Evolutionary conservation across 805 yeast genomes (phyloP), one percentile per base, ranked within the genome.

Genomic region (Jamesozyma jinghongensis): DNA sequence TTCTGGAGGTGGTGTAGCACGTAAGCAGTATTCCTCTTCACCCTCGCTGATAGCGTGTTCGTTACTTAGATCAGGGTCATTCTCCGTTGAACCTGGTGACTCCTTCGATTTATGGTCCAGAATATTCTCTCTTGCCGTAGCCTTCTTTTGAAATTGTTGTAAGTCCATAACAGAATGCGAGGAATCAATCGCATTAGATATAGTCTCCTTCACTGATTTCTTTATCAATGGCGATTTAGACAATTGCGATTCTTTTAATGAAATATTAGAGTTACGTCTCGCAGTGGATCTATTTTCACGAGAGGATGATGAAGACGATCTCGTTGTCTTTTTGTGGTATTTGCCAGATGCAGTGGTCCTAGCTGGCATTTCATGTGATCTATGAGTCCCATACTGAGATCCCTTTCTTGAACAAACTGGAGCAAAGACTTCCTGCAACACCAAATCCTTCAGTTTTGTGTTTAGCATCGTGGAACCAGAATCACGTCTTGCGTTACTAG

Each of bases 361-460:
- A 5, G 42, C 39, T 13, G 47, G 45, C 6, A 34, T 33, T 14
- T 44, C 50, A 13, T 26, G 22, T 34, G 31, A 20, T 31, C 35
- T 32, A 22, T 27, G 16, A 20, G 18, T 13, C n/a, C 34, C 33
- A 14, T 26, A 14, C 8, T 26, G 20, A 20, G 35, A 29, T 6
- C 37, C 42, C 30, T 49, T 49, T 20, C 41, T 34, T 2, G 38
- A 14, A 18, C 39, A 43, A n/a, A 50, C 46, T 16, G 60, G 61
- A 10, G 62, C 61, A 63, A 84, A 82, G 0, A 82, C 92, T 54
- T 84, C 94, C 26, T 75, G 71, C 19, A 84, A 57, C 0, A 84
- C 85, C 37, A 78, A 62, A 50, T 83, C 90, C 50, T 81, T 81
- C 20, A 84, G 62, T 52, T 77, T 75, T n/a, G 77, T 69, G 55